Conservation (phyloP, 305 asterid species). For the Andrographis paniculata region DNA sequence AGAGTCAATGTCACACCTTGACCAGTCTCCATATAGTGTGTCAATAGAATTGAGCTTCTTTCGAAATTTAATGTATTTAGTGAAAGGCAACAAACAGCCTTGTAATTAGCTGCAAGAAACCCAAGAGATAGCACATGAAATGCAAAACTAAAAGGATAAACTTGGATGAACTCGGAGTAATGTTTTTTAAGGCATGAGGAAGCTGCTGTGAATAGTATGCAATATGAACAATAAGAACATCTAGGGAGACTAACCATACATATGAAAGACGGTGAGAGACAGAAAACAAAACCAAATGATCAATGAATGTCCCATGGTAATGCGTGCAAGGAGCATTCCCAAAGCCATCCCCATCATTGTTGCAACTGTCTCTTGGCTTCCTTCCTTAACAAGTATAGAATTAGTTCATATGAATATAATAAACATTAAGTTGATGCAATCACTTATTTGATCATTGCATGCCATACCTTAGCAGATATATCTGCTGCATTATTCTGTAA, state of each 20-base stretch:
- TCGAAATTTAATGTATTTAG: conserved; percentile 68
- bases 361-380: conserved; percentile 97
- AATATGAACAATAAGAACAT: conserved; percentile 21
- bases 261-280: conserved; percentile 92
- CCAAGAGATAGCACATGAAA: conserved; percentile 17
- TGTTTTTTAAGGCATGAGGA: conserved; percentile 17
- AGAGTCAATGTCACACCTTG: conserved; percentile 44
- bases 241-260: conserved; percentile 87
- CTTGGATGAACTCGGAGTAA: conserved; percentile 16
- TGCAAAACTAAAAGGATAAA: neutral
- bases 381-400: conserved; percentile 54
- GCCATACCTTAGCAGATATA: conserved; percentile 85
- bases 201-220: conserved; percentile 15
- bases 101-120: conserved; percentile 67
- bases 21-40: conserved; percentile 62
- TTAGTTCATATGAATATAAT: conserved; percentile 3
- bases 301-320: conserved; percentile 71
- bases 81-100: conserved; percentile 84
- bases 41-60: conserved; percentile 71
- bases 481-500: conserved; percentile 97
- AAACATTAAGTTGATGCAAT: conserved; percentile 1
- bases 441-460: conserved; percentile 5
- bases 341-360: conserved; percentile 97
- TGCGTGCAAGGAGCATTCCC: conserved; percentile 86
- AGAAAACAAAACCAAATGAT: conserved; percentile 87